phyloP scores from a whole-genome alignment of 2,329 filamentous ascomycete genomes.

The Sarocladiaceae sp. region DNA sequence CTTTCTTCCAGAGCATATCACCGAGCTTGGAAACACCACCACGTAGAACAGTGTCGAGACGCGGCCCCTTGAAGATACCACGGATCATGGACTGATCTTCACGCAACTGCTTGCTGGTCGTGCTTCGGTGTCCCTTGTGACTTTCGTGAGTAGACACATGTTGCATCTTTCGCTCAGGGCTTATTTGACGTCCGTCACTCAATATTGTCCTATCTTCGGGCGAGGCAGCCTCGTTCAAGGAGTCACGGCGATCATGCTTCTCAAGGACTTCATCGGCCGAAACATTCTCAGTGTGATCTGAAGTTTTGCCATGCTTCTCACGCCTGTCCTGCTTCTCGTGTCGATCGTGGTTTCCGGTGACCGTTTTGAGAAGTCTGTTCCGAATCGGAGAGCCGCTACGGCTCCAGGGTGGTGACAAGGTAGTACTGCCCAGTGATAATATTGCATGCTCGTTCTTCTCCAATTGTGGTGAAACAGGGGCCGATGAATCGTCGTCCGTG shows the following conservation, averaged over 20 bases:
- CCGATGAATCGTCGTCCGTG: slow-evolving; percentile 40
- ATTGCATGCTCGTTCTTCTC: slow-evolving; percentile 18
- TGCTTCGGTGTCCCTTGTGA: slow-evolving; percentile 43
- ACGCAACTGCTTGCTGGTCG: slow-evolving; percentile 43
- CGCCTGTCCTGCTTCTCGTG: slow-evolving; percentile 42
- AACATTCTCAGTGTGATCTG: neutral
- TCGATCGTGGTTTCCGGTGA: slow-evolving; percentile 23
- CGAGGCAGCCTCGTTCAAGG: slow-evolving; percentile 21
- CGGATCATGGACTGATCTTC: slow-evolving; percentile 36
- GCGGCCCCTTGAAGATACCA: slow-evolving; percentile 72
- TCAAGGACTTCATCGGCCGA: slow-evolving; percentile 28
- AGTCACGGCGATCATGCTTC: slow-evolving; percentile 24
- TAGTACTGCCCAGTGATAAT: slow-evolving; percentile 37
- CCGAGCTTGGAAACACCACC: slow-evolving; percentile 53
- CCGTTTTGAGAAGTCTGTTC: slow-evolving; percentile 51
- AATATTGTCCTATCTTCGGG: slow-evolving; percentile 18
- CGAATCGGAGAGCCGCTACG: slow-evolving; percentile 60
- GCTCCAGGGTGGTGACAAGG: slow-evolving; percentile 60
- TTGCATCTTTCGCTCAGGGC: slow-evolving; percentile 16
- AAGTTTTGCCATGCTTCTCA: slow-evolving; percentile 45
- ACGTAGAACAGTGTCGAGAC: slow-evolving; percentile 68
- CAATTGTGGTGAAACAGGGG: slow-evolving; percentile 49
- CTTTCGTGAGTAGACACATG: slow-evolving; percentile 25
- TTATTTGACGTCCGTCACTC: slow-evolving; percentile 12
- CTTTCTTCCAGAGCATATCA: slow-evolving; percentile 54